Percentiles rank a stretch among this genome's conserved stretches.
phyloP scores from a whole-genome alignment of 768 basidiomycete species.

The Naematelia encephala region DNA sequence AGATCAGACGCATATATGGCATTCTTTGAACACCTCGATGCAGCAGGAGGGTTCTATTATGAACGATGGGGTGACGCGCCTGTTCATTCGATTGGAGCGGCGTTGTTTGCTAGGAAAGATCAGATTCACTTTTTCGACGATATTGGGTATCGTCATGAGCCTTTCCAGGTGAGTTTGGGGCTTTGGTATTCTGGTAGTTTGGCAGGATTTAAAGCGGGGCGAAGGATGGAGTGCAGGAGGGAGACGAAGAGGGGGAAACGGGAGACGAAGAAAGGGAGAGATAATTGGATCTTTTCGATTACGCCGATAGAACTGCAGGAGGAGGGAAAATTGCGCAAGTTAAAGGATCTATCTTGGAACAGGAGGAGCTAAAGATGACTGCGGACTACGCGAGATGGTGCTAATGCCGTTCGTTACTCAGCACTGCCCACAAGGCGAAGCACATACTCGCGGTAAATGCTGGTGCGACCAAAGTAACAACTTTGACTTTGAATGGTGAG shows the following conservation, averaged over 20 bases:
- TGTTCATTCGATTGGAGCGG: slow-evolving; percentile 83
- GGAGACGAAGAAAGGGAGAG: no score
- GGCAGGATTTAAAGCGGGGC: not conserved
- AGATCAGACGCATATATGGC: slow-evolving; percentile 73
- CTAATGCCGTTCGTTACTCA: slow-evolving; percentile 2
- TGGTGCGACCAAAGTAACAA: slow-evolving; percentile 73
- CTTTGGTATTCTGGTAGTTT: not conserved
- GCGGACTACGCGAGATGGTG: not conserved
- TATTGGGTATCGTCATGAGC: slow-evolving; percentile 88
- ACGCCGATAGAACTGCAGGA: no score
- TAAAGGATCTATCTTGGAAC: not conserved
- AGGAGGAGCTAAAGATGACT: not conserved
- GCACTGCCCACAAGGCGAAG: slow-evolving; percentile 52
- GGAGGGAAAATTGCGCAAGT: no score
- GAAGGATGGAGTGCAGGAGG: no score
- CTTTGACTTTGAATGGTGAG: slow-evolving; percentile 60
- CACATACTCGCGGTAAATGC: slow-evolving; percentile 73
- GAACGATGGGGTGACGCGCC: slow-evolving; percentile 83
- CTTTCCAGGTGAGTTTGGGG: slow-evolving; percentile 77
- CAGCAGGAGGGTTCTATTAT: slow-evolving; percentile 81
- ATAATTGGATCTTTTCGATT: no score
- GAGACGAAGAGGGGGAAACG: not conserved
- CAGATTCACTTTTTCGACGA: slow-evolving; percentile 94
- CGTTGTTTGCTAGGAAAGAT: slow-evolving; percentile 80
- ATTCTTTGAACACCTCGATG: slow-evolving; percentile 78